These are phyloP conservation scores for Monosporozyma unispora DNA, from an alignment of 805 yeast species.

Conservation along the genomic window DNA sequence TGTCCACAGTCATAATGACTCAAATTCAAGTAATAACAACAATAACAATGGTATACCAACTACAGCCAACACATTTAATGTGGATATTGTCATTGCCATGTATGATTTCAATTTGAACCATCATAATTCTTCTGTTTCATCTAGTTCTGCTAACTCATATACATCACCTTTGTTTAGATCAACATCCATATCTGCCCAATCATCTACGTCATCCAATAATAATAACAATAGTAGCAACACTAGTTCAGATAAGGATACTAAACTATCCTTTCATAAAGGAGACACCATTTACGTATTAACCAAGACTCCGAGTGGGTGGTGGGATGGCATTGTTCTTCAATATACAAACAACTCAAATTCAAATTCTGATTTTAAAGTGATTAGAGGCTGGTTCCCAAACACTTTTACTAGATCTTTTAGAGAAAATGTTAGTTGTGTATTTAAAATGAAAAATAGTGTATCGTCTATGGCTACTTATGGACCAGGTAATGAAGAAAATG, in stretches of 20 bases:
- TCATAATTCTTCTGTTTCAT: not conserved
- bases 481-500: not conserved
- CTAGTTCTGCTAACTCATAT: not conserved
- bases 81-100: slow-evolving; percentile 13
- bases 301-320: slow-evolving; percentile 66
- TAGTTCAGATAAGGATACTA: not conserved
- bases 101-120: slow-evolving; percentile 6
- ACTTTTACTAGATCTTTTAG: slow-evolving; percentile 32
- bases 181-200: not conserved
- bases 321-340: slow-evolving; percentile 60
- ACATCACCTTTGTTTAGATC: not conserved
- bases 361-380: slow-evolving; percentile 20
- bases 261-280: slow-evolving; percentile 35
- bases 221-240: not conserved
- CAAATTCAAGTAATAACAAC: not conserved
- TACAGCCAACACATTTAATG: slow-evolving; percentile 1
- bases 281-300: slow-evolving; percentile 63
- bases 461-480: slow-evolving; percentile 29
- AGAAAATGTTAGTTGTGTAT: slow-evolving; percentile 4
- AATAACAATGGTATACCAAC: not conserved
- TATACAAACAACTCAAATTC: slow-evolving; percentile 6
- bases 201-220: not conserved
- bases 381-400: slow-evolving; percentile 82
- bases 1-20: not conserved
- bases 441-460: slow-evolving; percentile 13